These are phyloP conservation scores for Pinus taeda DNA, from an alignment of 75 land plant species.

Conservation along the genomic window DNA sequence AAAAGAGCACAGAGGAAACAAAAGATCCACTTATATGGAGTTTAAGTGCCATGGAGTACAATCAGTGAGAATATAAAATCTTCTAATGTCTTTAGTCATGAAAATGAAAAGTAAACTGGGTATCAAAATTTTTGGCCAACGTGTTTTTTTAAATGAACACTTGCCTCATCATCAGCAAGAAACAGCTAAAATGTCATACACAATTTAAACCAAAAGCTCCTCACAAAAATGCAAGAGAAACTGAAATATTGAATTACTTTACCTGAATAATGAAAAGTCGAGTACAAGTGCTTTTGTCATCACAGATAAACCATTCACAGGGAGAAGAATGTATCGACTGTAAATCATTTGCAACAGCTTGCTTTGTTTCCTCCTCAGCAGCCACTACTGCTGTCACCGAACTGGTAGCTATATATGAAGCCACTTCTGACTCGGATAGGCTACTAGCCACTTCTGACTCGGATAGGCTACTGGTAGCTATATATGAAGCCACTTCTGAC, in stretches of 20 bases:
- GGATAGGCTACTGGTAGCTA: slow-evolving; percentile 28
- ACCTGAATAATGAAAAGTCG: slow-evolving; percentile 86
- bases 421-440: slow-evolving; percentile 22
- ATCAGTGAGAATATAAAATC: neutral
- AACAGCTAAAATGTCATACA: too few relatives aligned
- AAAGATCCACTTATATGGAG: neutral
- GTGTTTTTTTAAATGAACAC: too few relatives aligned
- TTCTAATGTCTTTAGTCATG: too few relatives aligned
- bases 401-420: slow-evolving; percentile 43
- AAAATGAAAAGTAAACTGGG: too few relatives aligned
- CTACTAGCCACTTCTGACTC: slow-evolving; percentile 29
- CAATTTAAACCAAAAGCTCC: too few relatives aligned
- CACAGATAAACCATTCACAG: slow-evolving; percentile 94
- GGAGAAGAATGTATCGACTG: slow-evolving; percentile 60
- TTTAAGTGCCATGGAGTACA: neutral
- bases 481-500: slow-evolving; percentile 38
- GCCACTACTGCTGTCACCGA: slow-evolving; percentile 70
- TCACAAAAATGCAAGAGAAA: too few relatives aligned
- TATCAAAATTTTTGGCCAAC: too few relatives aligned
- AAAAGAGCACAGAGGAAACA: neutral
- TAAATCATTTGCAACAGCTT: slow-evolving; percentile 64
- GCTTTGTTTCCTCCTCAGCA: slow-evolving; percentile 76
- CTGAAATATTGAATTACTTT: neutral
- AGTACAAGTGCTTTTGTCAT: slow-evolving; percentile 53
- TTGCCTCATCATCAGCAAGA: too few relatives aligned